Percentiles rank a stretch among this genome's conserved stretches.
Evolutionary conservation across 2,329 filamentous ascomycete species (phyloP).

Genomic region (Penicillium hesseltinei): DNA sequence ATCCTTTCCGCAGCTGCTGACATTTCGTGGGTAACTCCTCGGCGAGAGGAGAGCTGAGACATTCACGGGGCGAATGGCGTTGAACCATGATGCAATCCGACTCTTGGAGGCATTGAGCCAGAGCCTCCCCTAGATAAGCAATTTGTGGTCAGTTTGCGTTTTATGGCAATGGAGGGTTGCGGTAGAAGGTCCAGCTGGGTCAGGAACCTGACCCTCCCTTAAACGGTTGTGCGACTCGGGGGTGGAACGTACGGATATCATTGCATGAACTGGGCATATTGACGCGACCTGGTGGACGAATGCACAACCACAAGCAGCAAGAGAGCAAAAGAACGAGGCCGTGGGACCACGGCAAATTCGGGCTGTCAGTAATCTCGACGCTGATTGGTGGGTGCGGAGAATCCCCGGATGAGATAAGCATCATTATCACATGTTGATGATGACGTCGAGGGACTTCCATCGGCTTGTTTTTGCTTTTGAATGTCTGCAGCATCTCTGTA

Average conservation of each 20-base stretch:
- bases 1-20: slow-evolving; percentile 88
- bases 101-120: slow-evolving; percentile 92
- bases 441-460: slow-evolving; percentile 21
- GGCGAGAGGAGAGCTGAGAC: slow-evolving; percentile 76
- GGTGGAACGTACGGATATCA: slow-evolving; percentile 74
- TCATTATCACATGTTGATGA: slow-evolving; percentile 28
- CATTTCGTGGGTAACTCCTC: slow-evolving; percentile 82
- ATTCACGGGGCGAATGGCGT: slow-evolving; percentile 81
- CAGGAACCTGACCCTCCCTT: not conserved
- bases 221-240: not conserved
- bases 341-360: slow-evolving; percentile 19
- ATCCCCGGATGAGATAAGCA: slow-evolving; percentile 37
- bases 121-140: slow-evolving; percentile 68
- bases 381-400: slow-evolving; percentile 13
- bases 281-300: slow-evolving; percentile 15
- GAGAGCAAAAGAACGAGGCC: not conserved
- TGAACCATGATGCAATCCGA: slow-evolving; percentile 95
- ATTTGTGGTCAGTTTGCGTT: slow-evolving; percentile 21
- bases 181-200: not conserved
- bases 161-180: slow-evolving; percentile 3
- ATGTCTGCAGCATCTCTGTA: not conserved
- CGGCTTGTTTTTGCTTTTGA: not conserved
- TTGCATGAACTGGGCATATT: slow-evolving; percentile 93
- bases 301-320: not conserved
- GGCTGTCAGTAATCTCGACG: slow-evolving; percentile 14